Percentiles rank a stretch among this genome's conserved stretches.
Conservation (phyloP, 352 stramenopile genomes). For the Phytopythium chamaehyphon region DNA sequence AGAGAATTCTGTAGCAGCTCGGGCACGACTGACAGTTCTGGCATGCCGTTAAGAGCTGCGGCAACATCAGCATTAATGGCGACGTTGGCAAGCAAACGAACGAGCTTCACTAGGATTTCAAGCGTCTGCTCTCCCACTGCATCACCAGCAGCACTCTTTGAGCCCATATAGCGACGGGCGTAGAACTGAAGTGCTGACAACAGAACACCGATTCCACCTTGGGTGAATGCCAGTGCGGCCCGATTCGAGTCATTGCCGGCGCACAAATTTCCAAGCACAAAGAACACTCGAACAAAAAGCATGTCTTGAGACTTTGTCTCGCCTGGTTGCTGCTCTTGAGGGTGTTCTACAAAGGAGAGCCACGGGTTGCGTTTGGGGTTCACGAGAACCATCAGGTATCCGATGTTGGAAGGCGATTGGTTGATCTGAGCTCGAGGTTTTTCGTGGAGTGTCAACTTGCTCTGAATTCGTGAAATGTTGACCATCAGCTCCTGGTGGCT, state of each 20-base stretch:
- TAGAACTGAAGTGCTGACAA: slow-evolving; percentile 48
- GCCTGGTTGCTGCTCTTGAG: slow-evolving; percentile 18
- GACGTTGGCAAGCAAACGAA: slow-evolving; percentile 79
- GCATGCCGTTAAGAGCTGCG: slow-evolving; percentile 26
- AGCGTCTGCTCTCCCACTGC: slow-evolving; percentile 18
- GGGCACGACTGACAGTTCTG: slow-evolving; percentile 33
- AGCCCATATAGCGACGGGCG: slow-evolving; percentile 20
- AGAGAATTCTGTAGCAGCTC: slow-evolving; percentile 38
- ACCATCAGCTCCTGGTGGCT: slow-evolving; percentile 69
- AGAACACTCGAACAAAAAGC: slow-evolving; percentile 73
- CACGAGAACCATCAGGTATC: slow-evolving; percentile 45
- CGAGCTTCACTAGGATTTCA: slow-evolving; percentile 81
- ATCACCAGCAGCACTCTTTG: background rate
- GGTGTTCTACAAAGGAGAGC: slow-evolving; percentile 21
- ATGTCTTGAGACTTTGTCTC: slow-evolving; percentile 44
- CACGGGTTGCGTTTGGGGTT: slow-evolving; percentile 30
- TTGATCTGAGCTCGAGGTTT: slow-evolving; percentile 68
- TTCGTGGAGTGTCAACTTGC: slow-evolving; percentile 81
- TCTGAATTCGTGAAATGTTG: slow-evolving; percentile 73
- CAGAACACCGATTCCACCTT: slow-evolving; percentile 27
- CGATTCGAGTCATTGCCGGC: slow-evolving; percentile 81
- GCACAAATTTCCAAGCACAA: slow-evolving; percentile 85
- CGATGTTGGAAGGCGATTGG: slow-evolving; percentile 27
- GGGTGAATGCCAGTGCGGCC: slow-evolving; percentile 27
- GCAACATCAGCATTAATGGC: slow-evolving; percentile 73